A percentile compares a stretch with the other conserved stretches of the same genome.
Conservation (phyloP, 1,139 yeast species). For the Pneumocystis murina region DNA sequence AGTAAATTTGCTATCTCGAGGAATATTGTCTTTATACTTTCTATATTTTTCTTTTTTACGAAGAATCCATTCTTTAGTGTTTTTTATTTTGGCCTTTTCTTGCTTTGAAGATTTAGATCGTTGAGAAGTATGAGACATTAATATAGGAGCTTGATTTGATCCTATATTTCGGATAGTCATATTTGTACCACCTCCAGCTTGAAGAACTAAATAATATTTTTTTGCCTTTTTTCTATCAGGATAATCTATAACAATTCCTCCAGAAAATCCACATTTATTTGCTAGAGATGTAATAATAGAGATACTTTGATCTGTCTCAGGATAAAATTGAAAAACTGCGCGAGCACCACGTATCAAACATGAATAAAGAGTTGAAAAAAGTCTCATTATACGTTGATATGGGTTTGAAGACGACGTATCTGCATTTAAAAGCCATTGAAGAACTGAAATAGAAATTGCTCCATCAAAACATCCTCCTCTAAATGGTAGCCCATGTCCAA, state of each 20-base stretch:
- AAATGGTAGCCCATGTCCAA: conserved; percentile 89
- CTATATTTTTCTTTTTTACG: conserved; percentile 91
- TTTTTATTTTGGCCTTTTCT: conserved; percentile 23
- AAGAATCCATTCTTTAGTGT: conserved; percentile 52
- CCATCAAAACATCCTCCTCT: conserved; percentile 96
- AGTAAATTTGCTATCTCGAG: conserved; percentile 79
- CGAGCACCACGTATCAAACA: conserved; percentile 85
- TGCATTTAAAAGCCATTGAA: conserved; percentile 97
- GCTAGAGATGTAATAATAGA: conserved; percentile 70
- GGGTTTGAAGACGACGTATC: conserved; percentile 77
- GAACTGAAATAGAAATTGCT: conserved; percentile 85
- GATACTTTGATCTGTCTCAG: conserved; percentile 73
- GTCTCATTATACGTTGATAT: conserved; percentile 60
- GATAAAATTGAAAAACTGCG: conserved; percentile 93
- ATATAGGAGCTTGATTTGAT: conserved; percentile 18
- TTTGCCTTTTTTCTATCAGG: conserved; percentile 85
- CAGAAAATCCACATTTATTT: conserved; percentile 87
- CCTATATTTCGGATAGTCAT: conserved; percentile 17
- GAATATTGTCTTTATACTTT: conserved; percentile 61
- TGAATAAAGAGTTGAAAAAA: conserved; percentile 79
- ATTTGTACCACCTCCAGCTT: conserved; percentile 57
- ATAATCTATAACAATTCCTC: conserved; percentile 86
- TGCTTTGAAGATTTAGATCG: conserved; percentile 44
- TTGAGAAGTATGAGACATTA: conserved; percentile 59
- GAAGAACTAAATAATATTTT: conserved; percentile 75